phyloP scores from a whole-genome alignment of 371 early-diverging fungal species.

The Mucor piriformis region DNA sequence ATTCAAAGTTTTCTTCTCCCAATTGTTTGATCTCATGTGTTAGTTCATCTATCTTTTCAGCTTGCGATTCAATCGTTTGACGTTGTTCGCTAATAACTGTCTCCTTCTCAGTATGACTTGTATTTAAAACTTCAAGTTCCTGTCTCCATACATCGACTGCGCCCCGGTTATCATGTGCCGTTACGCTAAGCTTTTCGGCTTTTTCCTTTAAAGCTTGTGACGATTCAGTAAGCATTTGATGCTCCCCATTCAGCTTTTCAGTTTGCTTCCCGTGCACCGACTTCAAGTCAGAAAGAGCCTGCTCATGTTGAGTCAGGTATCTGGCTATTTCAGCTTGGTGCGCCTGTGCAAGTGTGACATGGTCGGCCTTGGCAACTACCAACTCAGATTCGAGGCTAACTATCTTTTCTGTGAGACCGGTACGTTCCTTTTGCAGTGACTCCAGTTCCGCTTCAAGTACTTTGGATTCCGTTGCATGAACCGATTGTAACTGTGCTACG shows the following conservation, averaged over 20 bases:
- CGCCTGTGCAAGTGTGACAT: neutral
- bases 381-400: constrained; percentile 2
- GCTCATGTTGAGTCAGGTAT: neutral
- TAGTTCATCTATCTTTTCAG: neutral
- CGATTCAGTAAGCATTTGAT: too few relatives aligned
- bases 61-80: neutral
- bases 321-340: neutral
- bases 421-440: neutral
- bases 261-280: neutral
- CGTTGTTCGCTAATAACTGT: neutral
- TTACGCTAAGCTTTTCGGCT: neutral
- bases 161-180: neutral
- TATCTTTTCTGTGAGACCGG: neutral
- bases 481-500: neutral
- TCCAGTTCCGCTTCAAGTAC: neutral
- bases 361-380: neutral
- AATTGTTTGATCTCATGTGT: constrained; percentile 20
- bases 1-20: constrained; percentile 42
- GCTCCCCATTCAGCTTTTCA: neutral
- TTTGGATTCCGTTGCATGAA: neutral
- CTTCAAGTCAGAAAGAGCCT: neutral
- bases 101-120: neutral
- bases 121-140: neutral
- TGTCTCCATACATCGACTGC: neutral
- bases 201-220: too few relatives aligned